These are phyloP conservation scores for Przewalskia tangutica DNA, from an alignment of 257 asterid species.

Conservation along the genomic window DNA sequence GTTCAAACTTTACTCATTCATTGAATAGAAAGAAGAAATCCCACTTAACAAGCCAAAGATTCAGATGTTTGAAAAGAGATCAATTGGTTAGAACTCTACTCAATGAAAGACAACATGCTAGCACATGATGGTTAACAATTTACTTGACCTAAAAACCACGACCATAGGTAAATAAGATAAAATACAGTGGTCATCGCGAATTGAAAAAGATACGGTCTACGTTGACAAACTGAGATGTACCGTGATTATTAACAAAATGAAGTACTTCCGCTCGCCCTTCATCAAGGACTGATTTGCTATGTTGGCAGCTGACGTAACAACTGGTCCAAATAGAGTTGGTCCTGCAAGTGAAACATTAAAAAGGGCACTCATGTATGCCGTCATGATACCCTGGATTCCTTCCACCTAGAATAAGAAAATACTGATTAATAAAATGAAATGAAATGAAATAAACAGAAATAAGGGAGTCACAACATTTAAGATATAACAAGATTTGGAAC, in stretches of 20 bases:
- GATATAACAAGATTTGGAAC: neutral
- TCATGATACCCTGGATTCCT: constrained; percentile 84
- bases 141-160: neutral
- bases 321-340: constrained; percentile 91
- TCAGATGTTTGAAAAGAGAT: neutral
- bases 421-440: neutral
- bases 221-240: constrained; percentile 22
- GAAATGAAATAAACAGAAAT: constrained; percentile 4
- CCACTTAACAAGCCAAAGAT: neutral
- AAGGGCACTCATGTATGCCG: constrained; percentile 77
- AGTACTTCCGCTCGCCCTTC: constrained; percentile 63
- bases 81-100: neutral
- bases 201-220: neutral
- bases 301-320: constrained; percentile 66
- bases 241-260: constrained; percentile 79
- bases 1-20: neutral
- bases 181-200: neutral
- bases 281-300: constrained; percentile 82
- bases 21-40: neutral
- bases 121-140: neutral
- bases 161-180: neutral
- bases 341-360: constrained; percentile 94
- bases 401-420: constrained; percentile 53
- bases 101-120: neutral
- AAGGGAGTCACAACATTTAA: neutral